A percentile compares a stretch with the other conserved stretches of the same genome.
These are phyloP conservation scores for Podila clonocystis DNA, from an alignment of 192 early-diverging fungal species.

Conservation along the genomic window DNA sequence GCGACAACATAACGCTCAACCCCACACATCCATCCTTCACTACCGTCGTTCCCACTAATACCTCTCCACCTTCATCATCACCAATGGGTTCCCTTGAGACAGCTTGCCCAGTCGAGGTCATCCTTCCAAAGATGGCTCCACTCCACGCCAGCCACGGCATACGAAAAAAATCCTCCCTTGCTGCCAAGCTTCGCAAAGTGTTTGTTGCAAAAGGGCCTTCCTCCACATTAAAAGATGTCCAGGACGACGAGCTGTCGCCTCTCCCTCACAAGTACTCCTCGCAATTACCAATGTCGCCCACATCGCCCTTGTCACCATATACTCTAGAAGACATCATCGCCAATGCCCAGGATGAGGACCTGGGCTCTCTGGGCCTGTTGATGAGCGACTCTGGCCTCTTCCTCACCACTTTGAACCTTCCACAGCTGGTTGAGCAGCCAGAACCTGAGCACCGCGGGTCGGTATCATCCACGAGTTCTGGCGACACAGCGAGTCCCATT, in stretches of 20 bases:
- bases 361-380: not conserved
- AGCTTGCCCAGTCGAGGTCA: not conserved
- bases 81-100: not conserved
- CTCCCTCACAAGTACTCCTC: not conserved
- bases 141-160: not conserved
- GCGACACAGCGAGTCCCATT: conserved; percentile 16
- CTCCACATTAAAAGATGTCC: not conserved
- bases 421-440: conserved; percentile 1
- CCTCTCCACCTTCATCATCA: too few species aligned
- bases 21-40: not conserved
- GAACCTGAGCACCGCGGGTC: conserved; percentile 24
- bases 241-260: too few species aligned
- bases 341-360: not conserved
- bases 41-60: not conserved
- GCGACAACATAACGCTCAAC: not conserved
- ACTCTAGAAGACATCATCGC: not conserved
- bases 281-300: not conserved
- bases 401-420: not conserved
- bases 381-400: not conserved
- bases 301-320: not conserved
- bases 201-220: conserved; percentile 8
- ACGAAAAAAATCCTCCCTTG: conserved; percentile 24
- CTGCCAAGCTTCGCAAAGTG: conserved; percentile 40
- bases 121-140: not conserved
- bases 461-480: conserved; percentile 41